Conservation (phyloP, 257 asterid species). For the Jacaranda copaia region DNA sequence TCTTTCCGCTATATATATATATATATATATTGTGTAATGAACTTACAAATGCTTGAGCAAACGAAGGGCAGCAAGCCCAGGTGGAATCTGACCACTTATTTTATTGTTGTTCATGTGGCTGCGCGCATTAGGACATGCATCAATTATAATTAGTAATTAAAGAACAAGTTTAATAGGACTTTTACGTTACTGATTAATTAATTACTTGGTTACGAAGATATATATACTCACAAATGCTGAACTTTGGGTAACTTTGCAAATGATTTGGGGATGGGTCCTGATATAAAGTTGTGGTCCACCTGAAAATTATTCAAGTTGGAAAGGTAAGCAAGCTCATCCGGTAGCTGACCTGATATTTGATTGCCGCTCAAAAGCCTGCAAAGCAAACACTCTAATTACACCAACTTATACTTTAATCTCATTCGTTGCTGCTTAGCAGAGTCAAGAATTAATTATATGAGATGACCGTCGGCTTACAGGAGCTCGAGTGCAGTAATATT, state of each 20-base stretch:
- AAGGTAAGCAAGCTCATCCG: conserved; percentile 59
- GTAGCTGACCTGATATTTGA: conserved; percentile 52
- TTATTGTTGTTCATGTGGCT: conserved; percentile 68
- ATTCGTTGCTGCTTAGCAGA: conserved; percentile 6
- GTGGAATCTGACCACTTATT: conserved; percentile 60
- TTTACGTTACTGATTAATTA: neutral
- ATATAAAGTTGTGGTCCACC: conserved; percentile 52
- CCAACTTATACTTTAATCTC: neutral
- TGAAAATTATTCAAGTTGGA: conserved; percentile 53
- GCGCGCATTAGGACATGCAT: conserved; percentile 27
- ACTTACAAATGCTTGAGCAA: conserved; percentile 58
- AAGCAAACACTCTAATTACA: neutral
- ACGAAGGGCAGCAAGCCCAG: conserved; percentile 48
- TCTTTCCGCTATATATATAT: too few species aligned
- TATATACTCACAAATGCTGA: conserved; percentile 53
- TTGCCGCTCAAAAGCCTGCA: conserved; percentile 61
- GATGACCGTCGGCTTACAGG: conserved; percentile 40
- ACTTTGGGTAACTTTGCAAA: conserved; percentile 51
- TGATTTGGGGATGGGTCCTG: conserved; percentile 56
- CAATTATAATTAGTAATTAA: neutral
- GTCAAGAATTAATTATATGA: neutral
- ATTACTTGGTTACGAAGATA: conserved; percentile 8
- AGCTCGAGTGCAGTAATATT: conserved; percentile 48
- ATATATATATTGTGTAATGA: neutral
- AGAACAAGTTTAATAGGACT: conserved; percentile 7